phyloP scores from a whole-genome alignment of 345 rosid genomes.

The Alliaria petiolata region DNA sequence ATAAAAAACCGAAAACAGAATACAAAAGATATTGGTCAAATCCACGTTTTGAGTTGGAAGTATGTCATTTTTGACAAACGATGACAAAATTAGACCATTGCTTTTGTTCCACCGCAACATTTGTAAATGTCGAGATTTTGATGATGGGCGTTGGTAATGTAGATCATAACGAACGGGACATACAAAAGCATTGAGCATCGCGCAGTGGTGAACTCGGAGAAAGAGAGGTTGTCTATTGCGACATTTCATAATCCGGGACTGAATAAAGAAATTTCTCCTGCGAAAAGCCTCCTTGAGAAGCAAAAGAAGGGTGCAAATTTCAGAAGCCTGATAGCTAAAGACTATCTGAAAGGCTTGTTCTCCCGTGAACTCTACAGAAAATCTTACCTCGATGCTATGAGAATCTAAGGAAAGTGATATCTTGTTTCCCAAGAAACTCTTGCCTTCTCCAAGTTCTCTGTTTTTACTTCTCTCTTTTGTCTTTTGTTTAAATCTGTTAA shows the following conservation, averaged over 20 bases:
- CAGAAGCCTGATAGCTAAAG: slow-evolving; percentile 9
- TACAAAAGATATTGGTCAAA: too few species aligned
- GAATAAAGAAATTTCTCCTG: slow-evolving; percentile 32
- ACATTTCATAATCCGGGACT: slow-evolving; percentile 25
- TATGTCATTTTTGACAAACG: too few species aligned
- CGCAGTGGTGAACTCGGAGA: slow-evolving; percentile 30
- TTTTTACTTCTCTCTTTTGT: not conserved
- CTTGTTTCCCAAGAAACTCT: not conserved
- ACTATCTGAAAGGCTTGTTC: slow-evolving; percentile 17
- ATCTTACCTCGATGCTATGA: slow-evolving; percentile 26
- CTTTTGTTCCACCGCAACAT: too few species aligned
- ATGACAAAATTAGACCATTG: too few species aligned
- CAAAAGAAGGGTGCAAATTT: slow-evolving; percentile 15
- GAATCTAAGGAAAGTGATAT: not conserved
- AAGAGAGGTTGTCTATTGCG: slow-evolving; percentile 39
- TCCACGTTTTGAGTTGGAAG: too few species aligned
- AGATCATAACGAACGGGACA: slow-evolving; percentile 39
- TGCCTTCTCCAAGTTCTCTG: not conserved
- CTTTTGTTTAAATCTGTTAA: not conserved
- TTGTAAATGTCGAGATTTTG: too few species aligned
- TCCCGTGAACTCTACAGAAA: slow-evolving; percentile 30
- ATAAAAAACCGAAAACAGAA: too few species aligned
- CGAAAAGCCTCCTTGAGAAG: slow-evolving; percentile 17
- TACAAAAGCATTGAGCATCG: slow-evolving; percentile 41
- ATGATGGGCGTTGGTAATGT: not conserved